Evolutionary conservation across 2,329 filamentous ascomycete genomes (phyloP).

Genomic region (Chaetothyriales sp.): DNA sequence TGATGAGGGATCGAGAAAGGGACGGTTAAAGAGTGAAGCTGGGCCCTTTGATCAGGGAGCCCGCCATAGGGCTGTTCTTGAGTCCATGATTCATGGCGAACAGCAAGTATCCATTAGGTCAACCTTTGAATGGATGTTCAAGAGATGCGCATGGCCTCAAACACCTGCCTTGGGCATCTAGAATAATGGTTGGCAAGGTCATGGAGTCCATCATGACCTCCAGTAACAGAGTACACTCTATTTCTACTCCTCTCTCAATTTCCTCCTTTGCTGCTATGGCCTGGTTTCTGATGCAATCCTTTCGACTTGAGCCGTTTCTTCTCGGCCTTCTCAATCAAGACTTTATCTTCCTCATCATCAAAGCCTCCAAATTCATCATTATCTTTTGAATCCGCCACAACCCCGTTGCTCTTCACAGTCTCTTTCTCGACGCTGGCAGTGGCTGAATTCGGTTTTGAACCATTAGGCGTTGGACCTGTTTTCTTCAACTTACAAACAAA

Average conservation of each 20-base stretch:
- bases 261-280: slow-evolving; percentile 18
- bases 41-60: no score
- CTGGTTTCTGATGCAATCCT: slow-evolving; percentile 54
- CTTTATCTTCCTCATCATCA: slow-evolving; percentile 52
- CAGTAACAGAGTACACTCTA: no score
- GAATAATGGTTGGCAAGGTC: no score
- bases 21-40: no score
- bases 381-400: slow-evolving; percentile 22
- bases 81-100: no score
- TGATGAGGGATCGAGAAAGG: no score
- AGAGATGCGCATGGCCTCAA: no score
- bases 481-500: slow-evolving; percentile 98
- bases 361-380: slow-evolving; percentile 55
- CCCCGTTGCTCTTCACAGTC: slow-evolving; percentile 3
- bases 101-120: no score
- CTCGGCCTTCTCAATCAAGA: slow-evolving; percentile 52
- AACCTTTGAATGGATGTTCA: no score
- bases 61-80: no score
- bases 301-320: slow-evolving; percentile 58
- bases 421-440: slow-evolving; percentile 17
- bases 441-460: slow-evolving; percentile 12
- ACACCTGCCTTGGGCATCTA: no score
- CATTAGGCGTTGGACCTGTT: slow-evolving; percentile 53
- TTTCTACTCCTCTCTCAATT: neutral
- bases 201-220: no score